Percentiles rank a stretch among this genome's conserved stretches.
phyloP scores from a whole-genome alignment of 805 yeast species.

The Lipomyces japonicus region DNA sequence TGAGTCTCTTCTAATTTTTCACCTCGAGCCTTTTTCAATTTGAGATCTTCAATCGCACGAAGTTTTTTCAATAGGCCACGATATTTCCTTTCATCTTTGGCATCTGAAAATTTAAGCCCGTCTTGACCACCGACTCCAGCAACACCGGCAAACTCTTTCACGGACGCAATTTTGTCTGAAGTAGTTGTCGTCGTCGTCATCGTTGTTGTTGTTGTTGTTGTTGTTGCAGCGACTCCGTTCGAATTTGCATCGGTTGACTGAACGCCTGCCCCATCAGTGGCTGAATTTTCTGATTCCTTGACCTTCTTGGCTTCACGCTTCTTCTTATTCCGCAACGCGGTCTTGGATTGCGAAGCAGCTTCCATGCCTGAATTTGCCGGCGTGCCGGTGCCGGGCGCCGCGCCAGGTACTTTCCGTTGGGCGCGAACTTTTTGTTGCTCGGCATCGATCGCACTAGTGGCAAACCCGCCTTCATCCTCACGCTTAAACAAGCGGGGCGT shows the following conservation, averaged over 20 bases:
- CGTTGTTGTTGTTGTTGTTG: slow-evolving; percentile 30
- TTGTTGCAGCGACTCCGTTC: slow-evolving; percentile 22
- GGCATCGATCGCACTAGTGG: slow-evolving; percentile 21
- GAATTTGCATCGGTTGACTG: slow-evolving; percentile 20
- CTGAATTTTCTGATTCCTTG: slow-evolving; percentile 22
- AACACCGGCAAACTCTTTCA: slow-evolving; percentile 22
- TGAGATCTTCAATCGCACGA: slow-evolving; percentile 90
- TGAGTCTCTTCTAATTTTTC: slow-evolving; percentile 92
- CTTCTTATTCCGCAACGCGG: slow-evolving; percentile 71
- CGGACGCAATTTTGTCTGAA: slow-evolving; percentile 39
- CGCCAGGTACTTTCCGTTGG: slow-evolving; percentile 34
- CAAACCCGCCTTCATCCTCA: slow-evolving; percentile 29
- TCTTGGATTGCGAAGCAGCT: slow-evolving; percentile 49
- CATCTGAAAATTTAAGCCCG: slow-evolving; percentile 15
- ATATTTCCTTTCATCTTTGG: slow-evolving; percentile 84
- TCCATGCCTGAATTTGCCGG: slow-evolving; percentile 55
- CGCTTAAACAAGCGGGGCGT: slow-evolving; percentile 34
- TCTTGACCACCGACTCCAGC: slow-evolving; percentile 1
- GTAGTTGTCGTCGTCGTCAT: slow-evolving; percentile 58
- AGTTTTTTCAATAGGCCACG: slow-evolving; percentile 87
- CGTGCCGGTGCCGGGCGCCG: slow-evolving; percentile 37
- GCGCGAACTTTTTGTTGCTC: slow-evolving; percentile 24
- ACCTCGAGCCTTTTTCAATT: slow-evolving; percentile 76
- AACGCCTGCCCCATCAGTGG: slow-evolving; percentile 13
- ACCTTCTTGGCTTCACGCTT: slow-evolving; percentile 56